Base-by-base conservation (phyloP, 1,284 basidiomycete genomes). In the Cryptococcus sp. region DNA sequence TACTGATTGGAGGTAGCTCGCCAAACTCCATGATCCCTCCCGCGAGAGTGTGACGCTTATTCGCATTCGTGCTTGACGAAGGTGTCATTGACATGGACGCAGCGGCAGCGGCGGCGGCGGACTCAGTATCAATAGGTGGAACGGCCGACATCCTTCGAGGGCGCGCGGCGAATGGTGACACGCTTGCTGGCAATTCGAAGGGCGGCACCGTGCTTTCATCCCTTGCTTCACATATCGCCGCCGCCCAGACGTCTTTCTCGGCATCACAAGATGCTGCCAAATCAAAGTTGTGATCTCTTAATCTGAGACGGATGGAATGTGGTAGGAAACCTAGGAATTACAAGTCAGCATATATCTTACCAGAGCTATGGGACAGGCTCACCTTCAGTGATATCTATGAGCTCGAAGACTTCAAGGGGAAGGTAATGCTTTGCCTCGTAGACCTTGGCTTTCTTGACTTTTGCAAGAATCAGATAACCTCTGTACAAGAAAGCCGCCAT, bases 341-440 rank as follows among this genome's bases (percentile, higher is more conserved):
- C 19, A 50, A 52, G 47, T 58, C 38, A 59, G 50, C 50, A 19
- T 54, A 50, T 53, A 40, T 23, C 20, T 16, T 20, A 26, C 10
- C 15, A 44, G n/a, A 50, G 15, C 15, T 8, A 20, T 34, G 37
- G 16, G 17, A 7, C 15, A 46, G 23, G n/a, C 78, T 86, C 83
- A 75, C 87, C 86, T 51, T 87, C 85, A 43, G 83, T 83, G 16
- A 85, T 81, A 64, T 91, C 89, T n/a, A 83, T 80, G 46, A 92
- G 67, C 55, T 87, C 85, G 63, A 89, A 89, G 29, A 84, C 84
- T 51, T 81, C 81, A 44, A 95, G 79, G 41, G 86, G 84, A 67
- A 96, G 87, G 88, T 91, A 96, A 72, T 93, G 88, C 57, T 83
- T 84, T 11, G 90, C 86, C 69, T 94, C 91, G 70, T 95, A 96